Conservation (phyloP, 768 basidiomycete species). For the Lepiota subincarnata region DNA sequence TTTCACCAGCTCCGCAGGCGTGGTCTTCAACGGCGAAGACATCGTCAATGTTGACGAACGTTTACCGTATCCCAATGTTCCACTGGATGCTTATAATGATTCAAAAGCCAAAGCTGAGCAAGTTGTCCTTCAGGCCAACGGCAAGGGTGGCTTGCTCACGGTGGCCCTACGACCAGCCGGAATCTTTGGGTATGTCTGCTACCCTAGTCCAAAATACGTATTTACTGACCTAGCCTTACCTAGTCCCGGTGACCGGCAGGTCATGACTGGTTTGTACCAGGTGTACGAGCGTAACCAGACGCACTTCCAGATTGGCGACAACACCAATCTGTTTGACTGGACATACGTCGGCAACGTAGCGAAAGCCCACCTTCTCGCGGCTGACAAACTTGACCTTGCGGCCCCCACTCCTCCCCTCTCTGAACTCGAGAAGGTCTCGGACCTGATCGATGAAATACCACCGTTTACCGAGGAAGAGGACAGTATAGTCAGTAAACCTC, state of each 20-base stretch:
- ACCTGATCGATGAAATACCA: conserved; percentile 33
- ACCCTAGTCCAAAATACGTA: neutral
- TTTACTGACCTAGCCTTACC: conserved; percentile 6
- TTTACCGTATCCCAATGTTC: conserved; percentile 62
- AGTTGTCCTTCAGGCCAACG: conserved; percentile 82
- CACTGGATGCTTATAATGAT: conserved; percentile 89
- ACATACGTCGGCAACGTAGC: conserved; percentile 97
- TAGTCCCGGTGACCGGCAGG: conserved; percentile 90
- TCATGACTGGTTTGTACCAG: conserved; percentile 71
- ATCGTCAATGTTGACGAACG: conserved; percentile 89
- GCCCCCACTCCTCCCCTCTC: conserved; percentile 40
- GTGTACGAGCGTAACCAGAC: conserved; percentile 82
- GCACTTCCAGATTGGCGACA: conserved; percentile 90
- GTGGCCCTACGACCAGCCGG: conserved; percentile 90
- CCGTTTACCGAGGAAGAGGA: conserved; percentile 39
- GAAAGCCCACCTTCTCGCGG: conserved; percentile 88
- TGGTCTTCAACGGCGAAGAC: conserved; percentile 81
- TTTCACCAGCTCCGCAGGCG: conserved; percentile 90
- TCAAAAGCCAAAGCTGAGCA: conserved; percentile 90
- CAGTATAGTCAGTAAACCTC: conserved; percentile 42
- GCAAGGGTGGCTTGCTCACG: conserved; percentile 77
- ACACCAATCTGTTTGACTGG: conserved; percentile 92
- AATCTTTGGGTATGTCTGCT: conserved; percentile 78
- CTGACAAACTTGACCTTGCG: conserved; percentile 71
- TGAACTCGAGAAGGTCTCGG: conserved; percentile 31